phyloP scores from a whole-genome alignment of 768 basidiomycete genomes.

The Fomitopsis serialis region DNA sequence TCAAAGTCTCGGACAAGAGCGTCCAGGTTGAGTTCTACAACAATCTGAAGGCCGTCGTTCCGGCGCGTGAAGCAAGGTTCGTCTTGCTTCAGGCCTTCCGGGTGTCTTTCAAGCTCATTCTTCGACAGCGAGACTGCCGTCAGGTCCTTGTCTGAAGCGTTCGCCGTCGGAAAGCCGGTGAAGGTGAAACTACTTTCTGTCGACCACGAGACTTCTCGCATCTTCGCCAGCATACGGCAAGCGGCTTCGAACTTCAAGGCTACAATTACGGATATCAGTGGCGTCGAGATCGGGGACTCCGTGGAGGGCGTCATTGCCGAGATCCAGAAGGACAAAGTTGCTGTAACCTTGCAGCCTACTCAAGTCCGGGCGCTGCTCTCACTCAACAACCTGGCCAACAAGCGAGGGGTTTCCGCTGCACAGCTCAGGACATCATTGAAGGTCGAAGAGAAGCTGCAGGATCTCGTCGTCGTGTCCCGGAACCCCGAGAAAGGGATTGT shows the following conservation, averaged over 20 bases:
- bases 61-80: slow-evolving; percentile 78
- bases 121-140: slow-evolving; percentile 56
- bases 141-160: slow-evolving; percentile 53
- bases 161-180: slow-evolving; percentile 77
- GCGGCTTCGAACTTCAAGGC: slow-evolving; percentile 48
- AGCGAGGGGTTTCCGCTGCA: slow-evolving; percentile 56
- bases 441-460: slow-evolving; percentile 63
- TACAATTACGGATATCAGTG: slow-evolving; percentile 56
- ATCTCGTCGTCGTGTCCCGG: slow-evolving; percentile 85
- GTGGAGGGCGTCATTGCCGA: slow-evolving; percentile 70
- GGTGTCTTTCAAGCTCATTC: background rate
- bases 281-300: slow-evolving; percentile 70
- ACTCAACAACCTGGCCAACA: slow-evolving; percentile 80
- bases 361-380: slow-evolving; percentile 79
- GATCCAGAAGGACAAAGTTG: slow-evolving; percentile 80
- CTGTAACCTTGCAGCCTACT: slow-evolving; percentile 67
- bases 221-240: slow-evolving; percentile 85
- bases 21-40: slow-evolving; percentile 90
- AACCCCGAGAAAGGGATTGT: slow-evolving; percentile 83
- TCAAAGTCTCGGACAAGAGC: slow-evolving; percentile 75
- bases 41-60: slow-evolving; percentile 77
- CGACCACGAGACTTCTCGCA: slow-evolving; percentile 51
- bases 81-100: slow-evolving; percentile 11
- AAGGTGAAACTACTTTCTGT: slow-evolving; percentile 74
- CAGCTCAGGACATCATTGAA: slow-evolving; percentile 62